Evolutionary conservation across 495 filamentous ascomycete genomes (phyloP).

Genomic region (Xylaria venustula): DNA sequence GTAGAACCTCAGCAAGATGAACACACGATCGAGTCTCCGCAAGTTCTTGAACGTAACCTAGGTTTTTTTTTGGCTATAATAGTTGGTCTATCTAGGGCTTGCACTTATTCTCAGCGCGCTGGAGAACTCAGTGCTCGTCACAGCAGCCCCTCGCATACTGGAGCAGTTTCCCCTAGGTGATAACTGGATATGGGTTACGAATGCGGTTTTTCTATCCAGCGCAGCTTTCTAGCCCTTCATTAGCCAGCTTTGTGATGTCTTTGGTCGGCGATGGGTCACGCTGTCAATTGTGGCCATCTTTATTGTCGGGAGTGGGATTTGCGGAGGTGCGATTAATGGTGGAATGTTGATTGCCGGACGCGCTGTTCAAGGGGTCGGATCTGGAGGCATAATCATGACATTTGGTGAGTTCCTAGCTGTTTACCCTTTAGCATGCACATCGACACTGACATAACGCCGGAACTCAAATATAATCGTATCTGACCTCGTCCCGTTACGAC

Average conservation of each 20-base stretch:
- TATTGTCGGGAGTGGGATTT: conserved; percentile 40
- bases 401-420: no score
- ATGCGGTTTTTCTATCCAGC: conserved; percentile 36
- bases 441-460: no score
- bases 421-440: no score
- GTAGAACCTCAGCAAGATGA: no score
- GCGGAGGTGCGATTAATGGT: conserved; percentile 29
- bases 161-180: conserved; percentile 26
- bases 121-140: no score
- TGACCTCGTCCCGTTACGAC: conserved; percentile 68
- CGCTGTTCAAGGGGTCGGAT: conserved; percentile 74
- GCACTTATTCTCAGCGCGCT: no score
- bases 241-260: conserved; percentile 37
- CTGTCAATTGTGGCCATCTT: conserved; percentile 34
- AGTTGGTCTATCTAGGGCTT: no score
- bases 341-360: conserved; percentile 70
- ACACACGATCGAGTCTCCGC: no score
- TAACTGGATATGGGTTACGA: conserved; percentile 41
- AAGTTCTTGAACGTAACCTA: no score
- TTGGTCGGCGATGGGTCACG: conserved; percentile 38
- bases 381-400: conserved; percentile 71
- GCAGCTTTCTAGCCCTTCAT: conserved; percentile 8
- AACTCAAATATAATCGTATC: conserved; percentile 67
- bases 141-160: conserved; percentile 34
- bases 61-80: no score